These are phyloP conservation scores for Phytophthora meadii DNA, from an alignment of 352 stramenopile genomes.

Conservation along the genomic window DNA sequence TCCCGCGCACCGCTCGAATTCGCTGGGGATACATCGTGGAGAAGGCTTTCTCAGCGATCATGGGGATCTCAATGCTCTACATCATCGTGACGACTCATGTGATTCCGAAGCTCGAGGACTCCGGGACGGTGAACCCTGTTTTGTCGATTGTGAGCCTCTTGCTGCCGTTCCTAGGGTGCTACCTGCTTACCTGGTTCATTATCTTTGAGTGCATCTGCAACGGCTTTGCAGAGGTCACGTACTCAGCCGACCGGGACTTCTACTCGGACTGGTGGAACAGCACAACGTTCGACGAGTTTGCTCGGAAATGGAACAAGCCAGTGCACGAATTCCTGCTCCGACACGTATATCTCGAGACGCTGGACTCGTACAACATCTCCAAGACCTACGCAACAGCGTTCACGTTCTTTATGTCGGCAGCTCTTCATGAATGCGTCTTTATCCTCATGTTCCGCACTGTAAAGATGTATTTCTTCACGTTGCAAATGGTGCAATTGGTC, in stretches of 20 bases:
- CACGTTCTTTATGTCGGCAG: constrained; percentile 95
- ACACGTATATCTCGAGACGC: constrained; percentile 84
- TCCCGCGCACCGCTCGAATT: constrained; percentile 84
- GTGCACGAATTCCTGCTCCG: constrained; percentile 96
- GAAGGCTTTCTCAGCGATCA: constrained; percentile 80
- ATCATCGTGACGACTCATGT: constrained; percentile 93
- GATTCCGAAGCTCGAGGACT: constrained; percentile 81
- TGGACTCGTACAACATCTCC: constrained; percentile 77
- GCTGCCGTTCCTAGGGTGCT: constrained; percentile 94
- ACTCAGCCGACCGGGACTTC: constrained; percentile 92
- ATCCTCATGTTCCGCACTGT: constrained; percentile 95
- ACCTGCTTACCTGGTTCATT: constrained; percentile 96
- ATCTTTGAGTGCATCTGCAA: constrained; percentile 98
- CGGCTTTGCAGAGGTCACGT: constrained; percentile 94
- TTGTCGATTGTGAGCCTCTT: constrained; percentile 85
- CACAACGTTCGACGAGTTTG: constrained; percentile 91
- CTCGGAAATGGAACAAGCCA: constrained; percentile 97
- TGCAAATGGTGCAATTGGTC: constrained; percentile 96
- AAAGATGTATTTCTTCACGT: constrained; percentile 93
- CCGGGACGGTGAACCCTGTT: constrained; percentile 56
- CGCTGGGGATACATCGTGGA: constrained; percentile 85
- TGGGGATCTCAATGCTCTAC: constrained; percentile 86
- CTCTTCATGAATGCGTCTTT: constrained; percentile 96
- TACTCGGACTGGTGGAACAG: constrained; percentile 99
- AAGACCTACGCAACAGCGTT: constrained; percentile 83